Evolutionary conservation across 352 stramenopile species (phyloP).

Genomic region (Aphanomyces cochlioides): DNA sequence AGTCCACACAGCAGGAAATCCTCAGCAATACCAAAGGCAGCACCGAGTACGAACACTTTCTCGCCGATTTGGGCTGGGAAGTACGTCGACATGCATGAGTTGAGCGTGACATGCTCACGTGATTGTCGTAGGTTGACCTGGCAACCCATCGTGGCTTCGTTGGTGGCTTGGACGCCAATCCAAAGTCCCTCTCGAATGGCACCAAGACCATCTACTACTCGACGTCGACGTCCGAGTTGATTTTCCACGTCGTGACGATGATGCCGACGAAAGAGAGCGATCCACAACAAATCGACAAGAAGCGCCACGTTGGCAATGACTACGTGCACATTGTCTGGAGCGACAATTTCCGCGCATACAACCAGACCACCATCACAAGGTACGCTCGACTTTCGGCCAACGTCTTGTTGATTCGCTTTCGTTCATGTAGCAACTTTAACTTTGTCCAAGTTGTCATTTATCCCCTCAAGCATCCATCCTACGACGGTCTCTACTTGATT

Average conservation of each 20-base stretch:
- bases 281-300: conserved; percentile 86
- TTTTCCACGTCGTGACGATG: conserved; percentile 85
- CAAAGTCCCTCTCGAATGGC: conserved; percentile 77
- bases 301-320: conserved; percentile 84
- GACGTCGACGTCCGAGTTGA: conserved; percentile 77
- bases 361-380: conserved; percentile 81
- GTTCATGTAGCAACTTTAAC: conserved; percentile 60
- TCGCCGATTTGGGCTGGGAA: conserved; percentile 75
- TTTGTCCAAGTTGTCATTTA: conserved; percentile 86
- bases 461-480: conserved; percentile 50
- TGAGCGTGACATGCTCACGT: not conserved
- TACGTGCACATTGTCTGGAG: conserved; percentile 86
- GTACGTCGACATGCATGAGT: conserved; percentile 33
- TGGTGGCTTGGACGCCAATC: conserved; percentile 73
- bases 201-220: conserved; percentile 71
- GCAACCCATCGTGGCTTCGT: conserved; percentile 65
- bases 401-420: not conserved
- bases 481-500: conserved; percentile 66
- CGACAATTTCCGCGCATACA: conserved; percentile 75
- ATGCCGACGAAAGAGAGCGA: conserved; percentile 80
- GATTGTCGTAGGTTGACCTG: conserved; percentile 36
- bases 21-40: conserved; percentile 72
- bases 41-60: conserved; percentile 55
- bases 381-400: not conserved
- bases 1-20: conserved; percentile 76